These are phyloP conservation scores for Boletus rubescentipes DNA, from an alignment of 768 basidiomycete species.

Conservation along the genomic window DNA sequence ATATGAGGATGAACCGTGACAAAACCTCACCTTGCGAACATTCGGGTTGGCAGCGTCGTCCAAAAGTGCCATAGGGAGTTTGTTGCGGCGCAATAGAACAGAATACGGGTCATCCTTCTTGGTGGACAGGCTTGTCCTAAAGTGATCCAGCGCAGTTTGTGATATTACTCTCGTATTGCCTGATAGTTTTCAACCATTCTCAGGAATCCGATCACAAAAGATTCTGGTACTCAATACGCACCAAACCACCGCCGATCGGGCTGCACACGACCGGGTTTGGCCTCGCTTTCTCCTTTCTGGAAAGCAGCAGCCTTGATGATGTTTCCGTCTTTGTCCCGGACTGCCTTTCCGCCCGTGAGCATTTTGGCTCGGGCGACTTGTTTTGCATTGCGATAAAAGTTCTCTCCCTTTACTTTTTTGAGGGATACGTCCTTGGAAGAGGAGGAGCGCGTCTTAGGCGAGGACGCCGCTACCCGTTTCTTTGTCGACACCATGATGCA, in stretches of 20 bases:
- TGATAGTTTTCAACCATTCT: slow-evolving; percentile 30
- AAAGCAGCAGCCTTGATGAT: slow-evolving; percentile 92
- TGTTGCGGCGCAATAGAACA: slow-evolving; percentile 89
- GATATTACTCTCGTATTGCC: slow-evolving; percentile 99
- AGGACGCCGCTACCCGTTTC: slow-evolving; percentile 26
- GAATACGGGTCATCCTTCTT: slow-evolving; percentile 96
- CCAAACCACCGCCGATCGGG: slow-evolving; percentile 98
- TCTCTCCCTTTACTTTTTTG: slow-evolving; percentile 86
- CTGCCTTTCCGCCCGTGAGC: slow-evolving; percentile 88
- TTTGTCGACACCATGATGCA: slow-evolving; percentile 32
- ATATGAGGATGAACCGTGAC: not conserved
- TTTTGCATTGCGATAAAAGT: slow-evolving; percentile 98
- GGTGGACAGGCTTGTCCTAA: slow-evolving; percentile 80
- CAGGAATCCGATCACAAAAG: slow-evolving; percentile 3
- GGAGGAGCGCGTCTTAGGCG: slow-evolving; percentile 38
- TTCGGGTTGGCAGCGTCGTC: slow-evolving; percentile 87
- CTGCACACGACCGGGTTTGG: slow-evolving; percentile 86
- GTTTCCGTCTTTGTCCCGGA: slow-evolving; percentile 89
- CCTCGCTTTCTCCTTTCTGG: slow-evolving; percentile 93
- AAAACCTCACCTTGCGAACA: slow-evolving; percentile 60
- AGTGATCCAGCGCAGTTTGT: slow-evolving; percentile 94
- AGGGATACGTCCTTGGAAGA: slow-evolving; percentile 56
- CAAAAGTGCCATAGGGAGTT: slow-evolving; percentile 94
- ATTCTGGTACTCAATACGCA: slow-evolving; percentile 38
- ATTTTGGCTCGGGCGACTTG: slow-evolving; percentile 82